phyloP scores from a whole-genome alignment of 192 early-diverging fungal species.

The Haplosporangium gracile region DNA sequence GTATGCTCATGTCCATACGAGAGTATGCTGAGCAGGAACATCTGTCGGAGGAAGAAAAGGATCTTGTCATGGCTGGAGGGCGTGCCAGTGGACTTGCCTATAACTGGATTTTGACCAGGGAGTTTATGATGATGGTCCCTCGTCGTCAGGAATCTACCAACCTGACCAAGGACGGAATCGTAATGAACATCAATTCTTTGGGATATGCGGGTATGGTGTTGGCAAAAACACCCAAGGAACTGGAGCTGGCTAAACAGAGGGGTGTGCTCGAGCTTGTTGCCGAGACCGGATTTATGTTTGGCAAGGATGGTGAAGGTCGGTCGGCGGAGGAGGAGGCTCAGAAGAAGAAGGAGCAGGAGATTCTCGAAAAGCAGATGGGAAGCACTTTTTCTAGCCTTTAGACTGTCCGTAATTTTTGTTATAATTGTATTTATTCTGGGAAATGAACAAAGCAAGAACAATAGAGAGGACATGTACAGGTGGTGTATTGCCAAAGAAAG shows the following conservation, averaged over 20 bases:
- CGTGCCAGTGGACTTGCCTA: constrained; percentile 51
- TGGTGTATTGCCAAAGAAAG: not conserved
- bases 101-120: constrained; percentile 66
- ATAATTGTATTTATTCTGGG: not conserved
- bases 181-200: constrained; percentile 64
- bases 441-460: not conserved
- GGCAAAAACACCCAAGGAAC: constrained; percentile 56
- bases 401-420: not conserved
- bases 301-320: not conserved
- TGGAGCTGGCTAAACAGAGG: constrained; percentile 43
- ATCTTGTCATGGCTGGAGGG: constrained; percentile 1
- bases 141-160: constrained; percentile 49
- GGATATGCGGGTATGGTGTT: constrained; percentile 66
- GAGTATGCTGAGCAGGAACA: constrained; percentile 40
- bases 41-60: constrained; percentile 17
- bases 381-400: constrained; percentile 19
- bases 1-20: constrained; percentile 63
- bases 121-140: constrained; percentile 69
- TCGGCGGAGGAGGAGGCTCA: constrained; percentile 18
- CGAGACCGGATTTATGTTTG: constrained; percentile 39
- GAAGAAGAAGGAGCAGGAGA: constrained; percentile 14
- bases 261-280: constrained; percentile 45
- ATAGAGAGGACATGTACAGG: not conserved
- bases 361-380: constrained; percentile 33
- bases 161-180: constrained; percentile 6